Percentiles rank a stretch among this genome's conserved stretches.
These are phyloP conservation scores for Ajuga chamaepitys DNA, from an alignment of 257 asterid species.

Conservation along the genomic window DNA sequence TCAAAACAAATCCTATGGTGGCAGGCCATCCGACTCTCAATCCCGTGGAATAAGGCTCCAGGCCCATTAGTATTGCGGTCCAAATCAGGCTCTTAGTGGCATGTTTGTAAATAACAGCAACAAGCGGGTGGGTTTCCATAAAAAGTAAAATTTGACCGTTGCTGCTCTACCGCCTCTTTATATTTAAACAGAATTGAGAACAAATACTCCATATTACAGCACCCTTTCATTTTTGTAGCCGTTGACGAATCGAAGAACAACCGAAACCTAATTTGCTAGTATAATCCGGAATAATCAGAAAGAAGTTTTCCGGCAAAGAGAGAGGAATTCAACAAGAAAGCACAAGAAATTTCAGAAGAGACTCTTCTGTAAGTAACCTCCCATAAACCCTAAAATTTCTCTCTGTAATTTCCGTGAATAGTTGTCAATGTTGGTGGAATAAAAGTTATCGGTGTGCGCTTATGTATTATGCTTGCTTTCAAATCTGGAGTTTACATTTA, in stretches of 20 bases:
- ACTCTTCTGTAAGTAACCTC: constrained; percentile 14
- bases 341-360: background rate
- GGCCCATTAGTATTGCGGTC: background rate
- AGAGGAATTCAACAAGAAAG: background rate
- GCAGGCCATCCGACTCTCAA: background rate
- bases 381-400: background rate
- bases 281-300: background rate
- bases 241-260: constrained; percentile 8
- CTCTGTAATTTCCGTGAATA: constrained; percentile 1
- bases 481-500: background rate
- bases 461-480: background rate
- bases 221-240: constrained; percentile 11
- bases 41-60: background rate
- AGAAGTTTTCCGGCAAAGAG: background rate
- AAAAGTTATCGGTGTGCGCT: too few relatives aligned
- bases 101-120: constrained; percentile 16
- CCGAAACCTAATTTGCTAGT: background rate
- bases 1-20: too few relatives aligned
- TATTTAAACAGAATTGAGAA: background rate
- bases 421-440: background rate
- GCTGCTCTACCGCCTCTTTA: constrained; percentile 21
- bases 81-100: background rate
- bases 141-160: constrained; percentile 40
- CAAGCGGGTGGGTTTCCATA: background rate
- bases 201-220: constrained; percentile 11